Evolutionary conservation across 768 basidiomycete genomes (phyloP).

Genomic region (Xerocomellus amylosporus): DNA sequence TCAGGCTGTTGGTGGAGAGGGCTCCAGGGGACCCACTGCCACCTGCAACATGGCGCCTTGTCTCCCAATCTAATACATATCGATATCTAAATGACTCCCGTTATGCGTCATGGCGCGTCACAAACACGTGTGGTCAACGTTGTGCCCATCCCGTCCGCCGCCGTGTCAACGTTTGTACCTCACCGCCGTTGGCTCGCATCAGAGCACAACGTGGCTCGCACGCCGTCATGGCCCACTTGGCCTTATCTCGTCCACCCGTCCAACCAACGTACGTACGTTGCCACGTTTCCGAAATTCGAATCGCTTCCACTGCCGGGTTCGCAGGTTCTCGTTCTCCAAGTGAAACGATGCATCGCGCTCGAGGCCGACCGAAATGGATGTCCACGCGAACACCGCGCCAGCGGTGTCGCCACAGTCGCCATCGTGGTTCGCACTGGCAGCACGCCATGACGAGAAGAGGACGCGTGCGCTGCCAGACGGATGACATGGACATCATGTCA

Average conservation of each 20-base stretch:
- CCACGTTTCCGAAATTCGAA: not conserved
- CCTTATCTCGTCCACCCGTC: not conserved
- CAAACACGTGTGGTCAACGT: conserved; percentile 22
- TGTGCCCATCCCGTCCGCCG: not conserved
- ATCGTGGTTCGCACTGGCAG: not conserved
- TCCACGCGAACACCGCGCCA: not conserved
- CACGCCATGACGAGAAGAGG: not conserved
- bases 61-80: not conserved
- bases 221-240: not conserved
- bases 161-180: not conserved
- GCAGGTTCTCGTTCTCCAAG: not conserved
- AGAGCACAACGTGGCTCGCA: conserved; percentile 1
- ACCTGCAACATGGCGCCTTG: too few species aligned
- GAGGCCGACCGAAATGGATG: not conserved
- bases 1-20: not conserved
- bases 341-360: not conserved
- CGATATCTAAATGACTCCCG: not conserved
- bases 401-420: not conserved
- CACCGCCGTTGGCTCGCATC: not conserved
- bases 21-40: too few species aligned
- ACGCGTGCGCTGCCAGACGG: not conserved
- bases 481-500: not conserved
- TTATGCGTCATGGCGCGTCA: conserved; percentile 9
- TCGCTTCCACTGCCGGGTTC: not conserved
- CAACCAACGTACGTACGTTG: not conserved